Conservation (phyloP, 2,329 filamentous ascomycete genomes). For the Amesomyces nigricolor region DNA sequence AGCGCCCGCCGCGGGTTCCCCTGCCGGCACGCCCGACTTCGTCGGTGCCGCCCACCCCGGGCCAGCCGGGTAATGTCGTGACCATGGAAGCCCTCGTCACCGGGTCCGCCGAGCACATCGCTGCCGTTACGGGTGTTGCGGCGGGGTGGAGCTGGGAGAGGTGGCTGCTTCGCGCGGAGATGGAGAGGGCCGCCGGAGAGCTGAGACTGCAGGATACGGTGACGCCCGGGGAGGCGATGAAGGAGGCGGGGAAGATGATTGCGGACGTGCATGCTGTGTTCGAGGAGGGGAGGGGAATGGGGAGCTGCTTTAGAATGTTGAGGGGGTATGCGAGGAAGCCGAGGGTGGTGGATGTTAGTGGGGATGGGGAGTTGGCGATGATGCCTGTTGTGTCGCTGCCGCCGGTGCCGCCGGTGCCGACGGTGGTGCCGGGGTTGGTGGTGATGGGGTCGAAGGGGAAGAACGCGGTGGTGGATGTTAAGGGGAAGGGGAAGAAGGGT, state of each 20-base stretch:
- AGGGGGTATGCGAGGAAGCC: constrained; percentile 62
- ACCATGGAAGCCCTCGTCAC: constrained; percentile 57
- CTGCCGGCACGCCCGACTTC: constrained; percentile 15
- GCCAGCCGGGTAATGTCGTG: constrained; percentile 40
- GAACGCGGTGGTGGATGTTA: too few relatives aligned
- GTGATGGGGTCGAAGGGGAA: too few relatives aligned
- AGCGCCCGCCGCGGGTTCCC: constrained; percentile 31
- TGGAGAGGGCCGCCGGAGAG: constrained; percentile 71
- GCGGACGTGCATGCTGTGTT: constrained; percentile 56
- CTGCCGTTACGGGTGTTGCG: constrained; percentile 72
- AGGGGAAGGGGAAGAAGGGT: not conserved
- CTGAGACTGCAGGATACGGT: constrained; percentile 49
- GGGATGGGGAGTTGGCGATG: not conserved
- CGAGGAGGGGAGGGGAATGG: constrained; percentile 56
- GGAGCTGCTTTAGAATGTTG: constrained; percentile 56
- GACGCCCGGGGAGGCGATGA: constrained; percentile 45
- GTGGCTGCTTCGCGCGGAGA: constrained; percentile 84
- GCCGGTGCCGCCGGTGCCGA: too few relatives aligned
- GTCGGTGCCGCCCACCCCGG: constrained; percentile 9
- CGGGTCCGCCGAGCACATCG: constrained; percentile 67
- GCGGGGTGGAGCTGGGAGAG: constrained; percentile 93
- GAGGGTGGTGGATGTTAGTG: constrained; percentile 36
- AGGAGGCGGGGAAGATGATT: constrained; percentile 54
- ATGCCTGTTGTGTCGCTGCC: too few relatives aligned
- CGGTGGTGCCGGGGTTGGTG: too few relatives aligned